Evolutionary conservation across 192 early-diverging fungal species (phyloP), one percentile per base, ranked within the genome.

Genomic region (Diversispora epigaea): DNA sequence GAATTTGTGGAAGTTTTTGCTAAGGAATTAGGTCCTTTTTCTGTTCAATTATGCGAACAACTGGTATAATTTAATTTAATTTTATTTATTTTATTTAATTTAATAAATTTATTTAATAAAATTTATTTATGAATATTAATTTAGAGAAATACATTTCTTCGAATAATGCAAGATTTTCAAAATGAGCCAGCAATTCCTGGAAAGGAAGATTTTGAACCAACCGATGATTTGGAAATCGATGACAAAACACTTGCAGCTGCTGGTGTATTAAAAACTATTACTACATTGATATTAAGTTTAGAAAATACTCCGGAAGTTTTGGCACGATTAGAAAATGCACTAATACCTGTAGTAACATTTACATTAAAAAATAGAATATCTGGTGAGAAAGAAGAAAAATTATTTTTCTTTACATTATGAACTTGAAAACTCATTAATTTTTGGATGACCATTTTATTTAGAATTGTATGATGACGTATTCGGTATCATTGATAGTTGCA

Each of bases 1-100:
- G 88, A 89, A 71, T 90, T 99, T 80, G 95, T 98, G 6, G 93
- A 92, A 75, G 89, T 92, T 32, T 99, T 94, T 86, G 87, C 95
- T 40, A 89, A 94, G 47, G 89, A 95, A 76, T 84, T 99, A 79
- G 88, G 88, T 14, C 98, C 98, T 5, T 99, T 96, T 81, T 94
- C 98, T 4, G 88, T 93, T 39, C 88, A 97, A 80, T 89, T 99
- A 15, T 91, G 89, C 68, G 86, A 88, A 55, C 93, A 96, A 79
- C 83, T 99, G 80, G 85, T 89, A 77, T 43, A 58, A 25, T n/a
- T 68, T 14, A 21, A 50, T 40, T 14, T 61, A 56, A 0, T 39
- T 17, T n/a, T 39, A n/a, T 19, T 45, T n/a, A 55, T 70, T 47
- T 79, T 25, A 7, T 15, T 67, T 3, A 54, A 54, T 49, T 50